Evolutionary conservation across 202 grass and related monocot genomes (phyloP), one percentile per base, ranked within the genome.

Genomic region (Tripidium arundinaceum): DNA sequence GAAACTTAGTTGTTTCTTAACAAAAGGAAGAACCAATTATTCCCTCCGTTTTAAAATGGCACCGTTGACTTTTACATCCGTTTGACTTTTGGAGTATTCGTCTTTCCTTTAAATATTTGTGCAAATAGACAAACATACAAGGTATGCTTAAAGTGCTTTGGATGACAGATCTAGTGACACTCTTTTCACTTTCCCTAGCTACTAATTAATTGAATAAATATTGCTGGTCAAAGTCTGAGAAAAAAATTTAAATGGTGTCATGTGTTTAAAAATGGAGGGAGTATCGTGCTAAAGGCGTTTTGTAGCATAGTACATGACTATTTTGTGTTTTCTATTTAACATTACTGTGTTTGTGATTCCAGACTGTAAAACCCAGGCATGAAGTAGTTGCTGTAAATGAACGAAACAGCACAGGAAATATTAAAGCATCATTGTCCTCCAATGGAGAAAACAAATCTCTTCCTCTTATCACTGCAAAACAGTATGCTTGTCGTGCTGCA

Each of bases 401-500:
- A 82, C 68, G 80, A 64, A 79, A 55, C 47, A 76, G 59, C 63
- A 71, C 70, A 83, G 74, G 68, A 78, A 84, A 79, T 92, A 66
- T 33, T 74, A 65, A 88, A 71, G 45, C 31, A 50, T 77, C 62
- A 62, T 47, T 69, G 62, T 28, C 62, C 68, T 72, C 40, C 73
- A 89, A 79, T 62, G 66, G 68, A 80, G 78, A 79, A 79, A 72
- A 66, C 39, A 79, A 33, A 67, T 57, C 50, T 82, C 72, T 81
- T 52, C 39, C 78, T 85, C 73, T 79, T 80, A 94, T 93, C 72
- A 91, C 81, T 34, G 83, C 90, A 28, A 85, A 93, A 57, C 90
- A 98, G 43, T 98, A 92, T 89, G 87, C 87, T 71, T 65, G 71
- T 68, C 87, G 90, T 42, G 78, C 67, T 89, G 83, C 89, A 68